Conservation (phyloP, 176 grass and related monocot species). For the Carex myosuroides region DNA sequence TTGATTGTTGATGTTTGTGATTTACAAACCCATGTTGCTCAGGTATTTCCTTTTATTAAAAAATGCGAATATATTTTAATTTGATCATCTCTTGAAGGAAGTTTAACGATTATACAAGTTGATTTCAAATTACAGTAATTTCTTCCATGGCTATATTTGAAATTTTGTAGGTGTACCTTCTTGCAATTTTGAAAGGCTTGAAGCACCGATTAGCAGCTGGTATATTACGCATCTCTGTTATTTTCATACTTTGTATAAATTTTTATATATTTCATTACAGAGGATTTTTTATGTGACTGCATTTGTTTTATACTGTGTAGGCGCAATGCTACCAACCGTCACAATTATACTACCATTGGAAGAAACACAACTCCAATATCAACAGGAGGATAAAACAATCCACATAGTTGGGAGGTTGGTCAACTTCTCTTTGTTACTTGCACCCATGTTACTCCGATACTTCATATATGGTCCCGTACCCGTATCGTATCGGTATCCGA, state of each 20-base stretch:
- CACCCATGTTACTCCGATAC: neutral
- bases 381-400: constrained; percentile 54
- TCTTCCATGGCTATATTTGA: neutral
- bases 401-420: constrained; percentile 85
- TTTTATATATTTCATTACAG: neutral
- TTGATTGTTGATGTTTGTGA: constrained; percentile 80
- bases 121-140: neutral
- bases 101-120: neutral
- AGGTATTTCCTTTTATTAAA: constrained; percentile 35
- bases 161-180: constrained; percentile 52
- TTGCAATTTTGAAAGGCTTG: constrained; percentile 72
- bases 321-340: constrained; percentile 74
- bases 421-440: neutral
- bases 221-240: constrained; percentile 25
- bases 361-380: constrained; percentile 63
- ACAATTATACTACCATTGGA: constrained; percentile 75
- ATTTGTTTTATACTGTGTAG: constrained; percentile 35
- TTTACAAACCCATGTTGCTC: constrained; percentile 57
- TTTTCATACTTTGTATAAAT: constrained; percentile 17
- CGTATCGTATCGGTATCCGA: too few relatives aligned
- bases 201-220: constrained; percentile 92
- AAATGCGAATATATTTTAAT: neutral
- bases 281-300: constrained; percentile 20
- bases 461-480: too few relatives aligned
- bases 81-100: neutral